A percentile compares a stretch with the other conserved stretches of the same genome.
phyloP scores from a whole-genome alignment of 2,329 filamentous ascomycete genomes.

The Fonsecaea nubica region DNA sequence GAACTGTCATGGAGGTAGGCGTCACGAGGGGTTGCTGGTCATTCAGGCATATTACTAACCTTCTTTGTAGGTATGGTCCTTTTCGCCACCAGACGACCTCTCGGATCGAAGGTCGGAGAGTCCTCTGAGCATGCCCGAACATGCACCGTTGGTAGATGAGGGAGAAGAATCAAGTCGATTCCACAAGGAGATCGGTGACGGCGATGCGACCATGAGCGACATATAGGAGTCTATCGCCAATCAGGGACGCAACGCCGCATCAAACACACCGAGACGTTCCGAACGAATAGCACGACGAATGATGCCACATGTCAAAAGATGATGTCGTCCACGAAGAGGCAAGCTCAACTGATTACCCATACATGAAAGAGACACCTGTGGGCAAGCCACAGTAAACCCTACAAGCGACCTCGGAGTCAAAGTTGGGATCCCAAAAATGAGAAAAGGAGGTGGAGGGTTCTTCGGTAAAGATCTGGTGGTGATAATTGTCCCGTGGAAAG shows the following conservation, averaged over 20 bases:
- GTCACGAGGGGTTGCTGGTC: slow-evolving; percentile 3
- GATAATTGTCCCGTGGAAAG: neutral
- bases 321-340: neutral
- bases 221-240: slow-evolving; percentile 19
- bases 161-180: slow-evolving; percentile 28
- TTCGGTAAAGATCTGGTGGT: neutral
- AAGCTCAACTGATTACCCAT: neutral
- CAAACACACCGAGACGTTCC: neutral
- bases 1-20: slow-evolving; percentile 96
- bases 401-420: neutral
- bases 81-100: slow-evolving; percentile 80
- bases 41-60: slow-evolving; percentile 9
- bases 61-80: slow-evolving; percentile 80
- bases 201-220: slow-evolving; percentile 34
- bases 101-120: slow-evolving; percentile 45
- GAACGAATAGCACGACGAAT: neutral
- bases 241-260: neutral
- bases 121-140: slow-evolving; percentile 53
- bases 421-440: neutral
- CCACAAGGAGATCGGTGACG: slow-evolving; percentile 25
- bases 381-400: neutral
- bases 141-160: slow-evolving; percentile 14
- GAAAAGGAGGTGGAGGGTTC: neutral
- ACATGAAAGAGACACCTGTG: neutral
- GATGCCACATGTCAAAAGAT: neutral